Evolutionary conservation across 1,284 basidiomycete species (phyloP), one percentile per base, ranked within the genome.

Genomic region (Malassezia dermatis): DNA sequence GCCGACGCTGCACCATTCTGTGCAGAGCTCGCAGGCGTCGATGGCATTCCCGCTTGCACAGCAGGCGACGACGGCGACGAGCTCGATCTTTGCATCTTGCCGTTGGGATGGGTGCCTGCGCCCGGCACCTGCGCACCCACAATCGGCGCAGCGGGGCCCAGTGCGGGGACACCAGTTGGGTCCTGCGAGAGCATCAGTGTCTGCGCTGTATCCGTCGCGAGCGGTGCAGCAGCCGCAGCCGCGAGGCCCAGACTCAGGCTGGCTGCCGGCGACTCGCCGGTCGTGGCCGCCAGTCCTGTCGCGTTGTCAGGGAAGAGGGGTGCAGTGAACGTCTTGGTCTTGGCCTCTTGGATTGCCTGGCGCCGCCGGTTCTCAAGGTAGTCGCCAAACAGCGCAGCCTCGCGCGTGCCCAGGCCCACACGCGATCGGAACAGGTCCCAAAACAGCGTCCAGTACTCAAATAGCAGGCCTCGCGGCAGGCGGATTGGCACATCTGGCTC

Each of bases 381-480:
- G 15, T 71, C 65, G 31, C 60, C 60, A 48, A 69, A 73, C 4
- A 64, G 59, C 13, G 59, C 57, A 0, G 69, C 68, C 30, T 69
- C 65, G 15, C 49, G 57, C 42, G 59, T 62, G 11, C 66, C 66
- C 8, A 65, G 60, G 7, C 70, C 68, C 0, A 61, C 59, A 3
- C 70, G 60, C 19, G 70, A 63, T 1, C 65, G 63, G 52, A 74
- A 74, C 17, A 71, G 64, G 41, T 74, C 71, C 71, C 71, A 74
- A 41, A 74, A 74, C 45, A 74, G 66, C 49, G 63, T 62, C 71
- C 71, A 74, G 53, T 74, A 74, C 55, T 74, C 71, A 52, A 64
- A 71, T 5, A 74, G 57, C 4, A 74, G 58, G 19, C 71, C 71
- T 31, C 67, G 64, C 0, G 66, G 67, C 30, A 69, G 69, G 30